Evolutionary conservation across 306 rosid genomes (phyloP).

Genomic region (Sicyos baderoa): DNA sequence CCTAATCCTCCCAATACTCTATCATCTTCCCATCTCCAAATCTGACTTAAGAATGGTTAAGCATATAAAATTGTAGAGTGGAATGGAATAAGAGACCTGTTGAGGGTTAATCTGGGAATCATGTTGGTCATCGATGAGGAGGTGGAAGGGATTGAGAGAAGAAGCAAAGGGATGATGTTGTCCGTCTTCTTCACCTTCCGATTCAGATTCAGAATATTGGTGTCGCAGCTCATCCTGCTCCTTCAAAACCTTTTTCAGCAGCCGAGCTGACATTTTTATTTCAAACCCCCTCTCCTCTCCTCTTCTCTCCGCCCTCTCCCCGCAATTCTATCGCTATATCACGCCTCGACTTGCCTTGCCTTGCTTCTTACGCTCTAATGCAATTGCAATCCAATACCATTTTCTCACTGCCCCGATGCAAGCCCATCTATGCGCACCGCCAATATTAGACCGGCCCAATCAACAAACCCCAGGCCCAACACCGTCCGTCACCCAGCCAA

Average conservation of each 20-base stretch:
- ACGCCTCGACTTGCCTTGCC: too few species aligned
- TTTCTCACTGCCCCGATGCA: neutral
- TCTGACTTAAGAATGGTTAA: neutral
- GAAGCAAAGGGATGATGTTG: constrained; percentile 31
- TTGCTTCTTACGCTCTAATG: neutral
- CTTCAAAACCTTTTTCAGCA: constrained; percentile 58
- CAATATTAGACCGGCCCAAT: neutral
- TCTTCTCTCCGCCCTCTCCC: neutral
- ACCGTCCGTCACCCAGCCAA: too few species aligned
- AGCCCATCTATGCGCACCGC: neutral
- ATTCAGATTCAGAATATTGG: constrained; percentile 15
- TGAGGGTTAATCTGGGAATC: constrained; percentile 24
- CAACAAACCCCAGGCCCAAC: neutral
- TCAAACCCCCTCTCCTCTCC: too few species aligned
- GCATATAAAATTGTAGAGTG: neutral
- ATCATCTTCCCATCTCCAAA: neutral
- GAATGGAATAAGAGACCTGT: constrained; percentile 38
- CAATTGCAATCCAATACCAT: neutral
- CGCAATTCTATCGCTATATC: neutral
- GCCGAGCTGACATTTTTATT: constrained; percentile 62
- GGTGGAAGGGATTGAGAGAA: constrained; percentile 70
- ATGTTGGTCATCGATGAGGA: constrained; percentile 42
- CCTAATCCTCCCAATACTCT: neutral
- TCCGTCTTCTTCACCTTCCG: constrained; percentile 30
- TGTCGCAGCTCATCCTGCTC: constrained; percentile 37